Evolutionary conservation across 2,329 filamentous ascomycete species (phyloP).

Genomic region (Metarhizium humberi): DNA sequence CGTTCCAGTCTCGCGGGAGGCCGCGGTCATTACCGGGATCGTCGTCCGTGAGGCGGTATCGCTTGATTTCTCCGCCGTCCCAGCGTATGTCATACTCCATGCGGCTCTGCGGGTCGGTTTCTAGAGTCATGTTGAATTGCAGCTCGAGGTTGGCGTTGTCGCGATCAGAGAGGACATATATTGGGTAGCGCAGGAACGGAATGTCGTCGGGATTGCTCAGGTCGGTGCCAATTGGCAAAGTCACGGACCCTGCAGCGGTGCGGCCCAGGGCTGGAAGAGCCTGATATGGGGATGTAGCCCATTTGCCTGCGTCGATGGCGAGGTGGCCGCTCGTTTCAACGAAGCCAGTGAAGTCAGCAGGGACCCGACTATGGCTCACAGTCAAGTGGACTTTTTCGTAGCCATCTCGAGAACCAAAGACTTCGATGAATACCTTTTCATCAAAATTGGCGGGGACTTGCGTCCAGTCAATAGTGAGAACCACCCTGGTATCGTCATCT

Average conservation of each 20-base stretch:
- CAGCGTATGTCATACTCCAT: conserved; percentile 42
- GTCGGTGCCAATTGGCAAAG: conserved; percentile 9
- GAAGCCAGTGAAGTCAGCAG: conserved; percentile 24
- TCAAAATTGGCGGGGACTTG: conserved; percentile 29
- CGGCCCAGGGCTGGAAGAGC: conserved; percentile 21
- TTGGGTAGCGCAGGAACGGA: conserved; percentile 18
- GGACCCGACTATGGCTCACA: conserved; percentile 13
- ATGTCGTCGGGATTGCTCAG: conserved; percentile 9
- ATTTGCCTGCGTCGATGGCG: conserved; percentile 23
- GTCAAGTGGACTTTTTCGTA: conserved; percentile 25
- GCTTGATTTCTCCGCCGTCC: conserved; percentile 27
- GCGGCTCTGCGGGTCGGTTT: conserved; percentile 37
- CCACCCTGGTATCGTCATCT: conserved; percentile 21
- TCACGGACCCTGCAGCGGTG: conserved; percentile 13
- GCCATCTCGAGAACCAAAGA: conserved; percentile 26
- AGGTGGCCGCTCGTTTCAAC: conserved; percentile 24
- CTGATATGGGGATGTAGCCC: conserved; percentile 14
- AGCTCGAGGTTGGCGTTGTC: conserved; percentile 18
- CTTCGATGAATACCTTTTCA: conserved; percentile 28
- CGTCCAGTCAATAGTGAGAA: conserved; percentile 23
- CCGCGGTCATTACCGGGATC: conserved; percentile 19
- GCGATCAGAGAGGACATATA: conserved; percentile 20
- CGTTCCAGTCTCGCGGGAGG: conserved; percentile 37
- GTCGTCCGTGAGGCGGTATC: conserved; percentile 21
- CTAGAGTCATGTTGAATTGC: conserved; percentile 33